Conservation (phyloP, 192 early-diverging fungal species). For the Spizellomyces sp. region DNA sequence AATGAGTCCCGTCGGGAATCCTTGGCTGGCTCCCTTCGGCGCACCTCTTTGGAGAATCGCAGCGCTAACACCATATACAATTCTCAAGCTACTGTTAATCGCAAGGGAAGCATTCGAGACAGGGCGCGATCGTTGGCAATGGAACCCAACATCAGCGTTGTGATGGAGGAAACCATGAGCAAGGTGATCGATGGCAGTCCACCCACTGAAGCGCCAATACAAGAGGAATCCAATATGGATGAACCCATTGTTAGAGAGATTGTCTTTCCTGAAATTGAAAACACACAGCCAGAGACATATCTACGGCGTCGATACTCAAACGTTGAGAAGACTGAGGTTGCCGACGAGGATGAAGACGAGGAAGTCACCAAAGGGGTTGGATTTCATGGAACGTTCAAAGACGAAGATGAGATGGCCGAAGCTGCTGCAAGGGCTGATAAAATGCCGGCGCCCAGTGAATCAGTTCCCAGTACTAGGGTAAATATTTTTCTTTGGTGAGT, state of each 20-base stretch:
- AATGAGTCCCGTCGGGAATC: background rate
- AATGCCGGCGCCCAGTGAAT: conserved; percentile 6
- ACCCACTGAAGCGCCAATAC: no score
- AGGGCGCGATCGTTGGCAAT: background rate
- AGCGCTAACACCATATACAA: no score
- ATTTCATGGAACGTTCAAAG: background rate
- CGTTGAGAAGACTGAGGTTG: background rate
- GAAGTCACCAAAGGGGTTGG: conserved; percentile 12
- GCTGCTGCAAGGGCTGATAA: background rate
- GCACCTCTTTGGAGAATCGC: no score
- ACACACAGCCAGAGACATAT: no score
- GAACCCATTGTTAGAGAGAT: no score
- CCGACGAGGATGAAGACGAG: conserved; percentile 1
- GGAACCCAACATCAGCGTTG: background rate
- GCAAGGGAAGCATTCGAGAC: no score
- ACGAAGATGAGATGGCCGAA: background rate
- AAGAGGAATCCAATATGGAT: no score
- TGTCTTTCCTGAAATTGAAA: no score
- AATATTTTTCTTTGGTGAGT: background rate
- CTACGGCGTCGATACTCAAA: no score
- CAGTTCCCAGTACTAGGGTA: conserved; percentile 1
- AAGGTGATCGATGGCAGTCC: background rate
- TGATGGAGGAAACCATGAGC: background rate
- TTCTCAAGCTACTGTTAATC: no score
- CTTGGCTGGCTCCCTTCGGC: background rate